phyloP scores from a whole-genome alignment of 768 basidiomycete species.

The Galerina sulciceps region DNA sequence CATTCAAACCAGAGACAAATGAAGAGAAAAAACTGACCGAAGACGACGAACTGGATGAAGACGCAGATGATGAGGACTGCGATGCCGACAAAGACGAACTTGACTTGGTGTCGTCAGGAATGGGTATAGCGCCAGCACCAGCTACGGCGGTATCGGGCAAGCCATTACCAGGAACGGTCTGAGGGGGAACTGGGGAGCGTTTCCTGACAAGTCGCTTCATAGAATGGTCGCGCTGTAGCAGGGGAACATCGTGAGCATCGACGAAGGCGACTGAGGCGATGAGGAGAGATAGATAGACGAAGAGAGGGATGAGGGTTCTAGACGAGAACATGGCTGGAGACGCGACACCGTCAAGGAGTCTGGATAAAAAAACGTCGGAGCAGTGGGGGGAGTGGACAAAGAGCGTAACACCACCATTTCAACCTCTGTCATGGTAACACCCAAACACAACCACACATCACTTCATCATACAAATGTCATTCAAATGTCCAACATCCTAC shows the following conservation, averaged over 20 bases:
- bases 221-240: slow-evolving; percentile 57
- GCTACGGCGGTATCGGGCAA: slow-evolving; percentile 16
- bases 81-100: slow-evolving; percentile 13
- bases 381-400: slow-evolving; percentile 7
- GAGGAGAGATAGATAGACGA: slow-evolving; percentile 62
- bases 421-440: slow-evolving; percentile 22
- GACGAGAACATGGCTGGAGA: slow-evolving; percentile 50
- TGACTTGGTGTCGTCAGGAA: slow-evolving; percentile 22
- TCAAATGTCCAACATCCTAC: slow-evolving; percentile 5
- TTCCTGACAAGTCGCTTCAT: slow-evolving; percentile 73
- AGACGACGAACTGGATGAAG: slow-evolving; percentile 10
- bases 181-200: slow-evolving; percentile 40
- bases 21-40: neutral
- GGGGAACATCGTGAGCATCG: slow-evolving; percentile 47
- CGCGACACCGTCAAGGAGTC: slow-evolving; percentile 34
- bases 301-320: slow-evolving; percentile 60
- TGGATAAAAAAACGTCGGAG: slow-evolving; percentile 11
- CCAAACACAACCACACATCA: slow-evolving; percentile 23
- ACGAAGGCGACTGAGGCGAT: slow-evolving; percentile 54
- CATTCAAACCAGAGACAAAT: slow-evolving; percentile 5
- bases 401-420: slow-evolving; percentile 2
- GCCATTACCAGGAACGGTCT: slow-evolving; percentile 19
- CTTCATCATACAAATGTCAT: slow-evolving; percentile 15
- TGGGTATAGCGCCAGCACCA: slow-evolving; percentile 38
- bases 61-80: neutral